A percentile compares a stretch with the other conserved stretches of the same genome.
These are phyloP conservation scores for Favolaschia claudopus DNA, from an alignment of 768 basidiomycete species.

Conservation along the genomic window DNA sequence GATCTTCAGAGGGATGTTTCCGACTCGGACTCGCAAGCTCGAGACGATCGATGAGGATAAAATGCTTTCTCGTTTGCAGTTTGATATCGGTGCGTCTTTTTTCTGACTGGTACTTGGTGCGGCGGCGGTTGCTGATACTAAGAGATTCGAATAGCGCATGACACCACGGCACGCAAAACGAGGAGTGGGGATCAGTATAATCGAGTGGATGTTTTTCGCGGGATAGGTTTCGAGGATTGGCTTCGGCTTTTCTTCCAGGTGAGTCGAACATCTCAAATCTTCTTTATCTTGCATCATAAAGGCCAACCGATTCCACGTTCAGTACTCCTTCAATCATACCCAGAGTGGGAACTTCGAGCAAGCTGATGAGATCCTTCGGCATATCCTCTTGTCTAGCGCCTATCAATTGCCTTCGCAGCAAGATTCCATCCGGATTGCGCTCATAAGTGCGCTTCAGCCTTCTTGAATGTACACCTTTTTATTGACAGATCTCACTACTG, in stretches of 20 bases:
- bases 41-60: constrained; percentile 70
- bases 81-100: constrained; percentile 66
- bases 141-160: constrained; percentile 71
- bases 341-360: constrained; percentile 66
- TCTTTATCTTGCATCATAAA: background rate
- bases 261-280: no score
- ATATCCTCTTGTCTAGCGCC: constrained; percentile 76
- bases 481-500: constrained; percentile 1
- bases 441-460: constrained; percentile 65
- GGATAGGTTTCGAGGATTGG: constrained; percentile 87
- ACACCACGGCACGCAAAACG: constrained; percentile 59
- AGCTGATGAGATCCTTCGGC: constrained; percentile 79
- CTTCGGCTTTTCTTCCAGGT: constrained; percentile 87
- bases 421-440: constrained; percentile 75
- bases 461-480: background rate
- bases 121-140: background rate
- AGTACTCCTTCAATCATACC: constrained; percentile 83
- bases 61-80: constrained; percentile 79
- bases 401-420: constrained; percentile 69
- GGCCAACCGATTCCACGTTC: background rate
- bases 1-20: constrained; percentile 15
- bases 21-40: constrained; percentile 41
- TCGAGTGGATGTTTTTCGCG: constrained; percentile 76
- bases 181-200: constrained; percentile 49
- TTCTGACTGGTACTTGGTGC: background rate